Evolutionary conservation across 768 basidiomycete genomes (phyloP), one percentile per base, ranked within the genome.

Genomic region (Serpula lacrymans): DNA sequence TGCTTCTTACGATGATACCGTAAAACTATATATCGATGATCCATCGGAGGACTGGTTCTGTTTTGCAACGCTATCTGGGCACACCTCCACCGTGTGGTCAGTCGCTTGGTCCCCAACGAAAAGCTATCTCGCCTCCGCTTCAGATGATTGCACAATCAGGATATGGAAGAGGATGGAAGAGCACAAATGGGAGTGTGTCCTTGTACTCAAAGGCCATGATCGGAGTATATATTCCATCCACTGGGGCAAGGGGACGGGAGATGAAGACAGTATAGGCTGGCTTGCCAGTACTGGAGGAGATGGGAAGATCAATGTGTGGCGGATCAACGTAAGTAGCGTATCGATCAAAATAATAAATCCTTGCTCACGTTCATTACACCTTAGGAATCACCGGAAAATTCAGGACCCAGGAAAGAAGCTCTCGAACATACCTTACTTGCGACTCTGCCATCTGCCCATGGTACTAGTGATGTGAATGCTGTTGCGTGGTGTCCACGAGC

Each of bases 1-100:
- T 2, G 89, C 82, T 3, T 97, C 95, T 0, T 99, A 98, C 65
- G 96, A 99, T 57, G 94, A 97, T 51, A 91, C 88, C 2, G 86
- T 99, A 59, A 91, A 89, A 46, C 78, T 99, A 21, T 93, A 94
- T 63, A 65, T 88, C 39, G 93, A 98, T 53, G 94, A 97, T 58
- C 91, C 91, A 0, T 79, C 80, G 20, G 90, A 95, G 46, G 96
- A 99, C 59, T 98, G 96, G 92, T 88, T 77, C 52, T 85, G 84
- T 54, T 86, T 92, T 48, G 60, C 79, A 43, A 94, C 92, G 1
- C 72, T 97, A 3, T 73, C 74, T 0, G 89, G 88, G 7, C 92
- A 96, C 53, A 53, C 68, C 0, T 89, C 86, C 10, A 99, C 96
- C 0, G 93, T 99, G 11, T 99, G 96, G 96, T 76, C 83, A 1